Percentiles rank a stretch among this genome's conserved stretches.
phyloP scores from a whole-genome alignment of 768 basidiomycete species.

The Amanita thiersii region DNA sequence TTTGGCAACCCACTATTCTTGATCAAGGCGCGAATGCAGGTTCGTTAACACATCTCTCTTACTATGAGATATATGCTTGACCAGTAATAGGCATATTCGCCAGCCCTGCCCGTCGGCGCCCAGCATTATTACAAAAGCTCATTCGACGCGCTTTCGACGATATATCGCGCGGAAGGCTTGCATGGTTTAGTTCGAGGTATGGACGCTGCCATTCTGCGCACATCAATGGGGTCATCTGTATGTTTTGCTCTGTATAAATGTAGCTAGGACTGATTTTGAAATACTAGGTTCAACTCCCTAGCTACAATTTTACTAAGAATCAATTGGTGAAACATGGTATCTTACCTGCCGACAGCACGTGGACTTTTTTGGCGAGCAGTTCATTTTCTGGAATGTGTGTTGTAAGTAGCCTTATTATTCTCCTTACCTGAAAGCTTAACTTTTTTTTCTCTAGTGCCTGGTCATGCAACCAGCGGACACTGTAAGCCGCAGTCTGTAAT shows the following conservation, averaged over 20 bases:
- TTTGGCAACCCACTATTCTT: conserved; percentile 90
- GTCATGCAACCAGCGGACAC: conserved; percentile 96
- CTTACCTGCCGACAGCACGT: conserved; percentile 67
- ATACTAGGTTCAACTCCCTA: conserved; percentile 84
- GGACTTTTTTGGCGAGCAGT: conserved; percentile 85
- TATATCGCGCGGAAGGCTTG: conserved; percentile 69
- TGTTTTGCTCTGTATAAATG: conserved; percentile 1
- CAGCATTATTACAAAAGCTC: conserved; percentile 89
- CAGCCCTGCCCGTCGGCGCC: conserved; percentile 86
- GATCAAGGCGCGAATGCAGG: conserved; percentile 98
- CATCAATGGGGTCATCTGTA: conserved; percentile 88
- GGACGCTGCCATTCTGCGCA: conserved; percentile 88
- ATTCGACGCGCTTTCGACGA: conserved; percentile 72
- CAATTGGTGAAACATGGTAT: conserved; percentile 63
- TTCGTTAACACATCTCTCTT: conserved; percentile 17
- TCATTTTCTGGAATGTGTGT: conserved; percentile 88
- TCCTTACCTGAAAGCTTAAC: neutral
- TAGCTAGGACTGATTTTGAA: conserved; percentile 1
- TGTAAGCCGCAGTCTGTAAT: conserved; percentile 20
- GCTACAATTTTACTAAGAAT: conserved; percentile 90
- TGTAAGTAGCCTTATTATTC: conserved; percentile 36
- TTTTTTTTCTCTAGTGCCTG: conserved; percentile 44
- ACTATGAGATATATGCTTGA: neutral
- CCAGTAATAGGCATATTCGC: conserved; percentile 74
- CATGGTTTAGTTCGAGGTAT: conserved; percentile 85